Conservation (phyloP, 129 eudicot species). For the Artemisia tridentata region DNA sequence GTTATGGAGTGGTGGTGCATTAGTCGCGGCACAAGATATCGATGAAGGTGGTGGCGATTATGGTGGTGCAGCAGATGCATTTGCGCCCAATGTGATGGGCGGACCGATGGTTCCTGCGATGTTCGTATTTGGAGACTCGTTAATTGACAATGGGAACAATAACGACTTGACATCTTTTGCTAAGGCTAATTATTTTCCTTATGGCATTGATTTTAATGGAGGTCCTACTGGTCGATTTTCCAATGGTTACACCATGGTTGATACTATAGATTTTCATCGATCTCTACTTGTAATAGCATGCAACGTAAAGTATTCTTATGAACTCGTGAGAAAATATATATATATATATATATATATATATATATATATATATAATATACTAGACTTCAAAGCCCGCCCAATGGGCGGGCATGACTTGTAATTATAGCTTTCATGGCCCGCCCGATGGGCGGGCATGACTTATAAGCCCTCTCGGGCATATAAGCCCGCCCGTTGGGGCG, state of each 20-base stretch:
- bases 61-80: slow-evolving; percentile 15
- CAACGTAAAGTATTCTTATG: too few species aligned
- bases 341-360: too few species aligned
- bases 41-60: background rate
- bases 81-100: slow-evolving; percentile 9
- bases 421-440: too few species aligned
- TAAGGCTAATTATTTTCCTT: slow-evolving; percentile 86
- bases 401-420: too few species aligned
- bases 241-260: slow-evolving; percentile 91
- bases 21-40: slow-evolving; percentile 22
- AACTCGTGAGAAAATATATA: too few species aligned
- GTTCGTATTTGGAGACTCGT: slow-evolving; percentile 85
- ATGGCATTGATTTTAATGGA: slow-evolving; percentile 75
- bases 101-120: slow-evolving; percentile 72
- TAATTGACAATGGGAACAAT: slow-evolving; percentile 84
- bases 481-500: too few species aligned
- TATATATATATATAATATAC: too few species aligned
- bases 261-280: slow-evolving; percentile 54
- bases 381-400: too few species aligned
- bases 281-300: background rate
- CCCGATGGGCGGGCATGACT: too few species aligned
- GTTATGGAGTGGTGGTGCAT: slow-evolving; percentile 18
- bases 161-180: slow-evolving; percentile 75
- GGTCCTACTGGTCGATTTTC: slow-evolving; percentile 88
- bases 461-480: too few species aligned